phyloP scores from a whole-genome alignment of 768 basidiomycete species.

The Macrolepiota dolichaula region DNA sequence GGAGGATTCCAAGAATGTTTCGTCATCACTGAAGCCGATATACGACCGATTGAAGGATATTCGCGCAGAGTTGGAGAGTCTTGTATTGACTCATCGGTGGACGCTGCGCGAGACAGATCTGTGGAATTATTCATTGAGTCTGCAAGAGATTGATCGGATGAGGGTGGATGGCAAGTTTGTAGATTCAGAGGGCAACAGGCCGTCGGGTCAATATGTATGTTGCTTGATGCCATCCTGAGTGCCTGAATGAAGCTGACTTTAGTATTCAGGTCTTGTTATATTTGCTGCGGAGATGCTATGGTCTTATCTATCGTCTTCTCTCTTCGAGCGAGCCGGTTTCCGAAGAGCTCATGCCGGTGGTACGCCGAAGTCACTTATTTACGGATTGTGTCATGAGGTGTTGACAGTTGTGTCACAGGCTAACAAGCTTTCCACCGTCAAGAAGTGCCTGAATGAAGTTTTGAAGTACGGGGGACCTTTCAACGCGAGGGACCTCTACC shows the following conservation, averaged over 20 bases:
- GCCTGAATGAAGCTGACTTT: neutral
- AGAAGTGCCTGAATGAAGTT: constrained; percentile 96
- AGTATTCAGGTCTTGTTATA: constrained; percentile 81
- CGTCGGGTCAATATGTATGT: constrained; percentile 92
- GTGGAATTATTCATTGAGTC: constrained; percentile 88
- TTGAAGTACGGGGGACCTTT: constrained; percentile 94
- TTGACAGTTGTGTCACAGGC: constrained; percentile 47
- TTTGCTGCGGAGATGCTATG: constrained; percentile 91
- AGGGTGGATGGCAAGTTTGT: constrained; percentile 96
- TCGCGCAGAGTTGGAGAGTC: constrained; percentile 82
- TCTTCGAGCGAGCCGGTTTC: constrained; percentile 97
- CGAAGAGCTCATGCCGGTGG: constrained; percentile 96
- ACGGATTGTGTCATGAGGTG: neutral
- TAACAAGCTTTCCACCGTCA: constrained; percentile 94
- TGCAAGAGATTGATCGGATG: constrained; percentile 98
- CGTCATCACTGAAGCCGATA: constrained; percentile 83
- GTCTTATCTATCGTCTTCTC: constrained; percentile 88
- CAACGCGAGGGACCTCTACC: constrained; percentile 88
- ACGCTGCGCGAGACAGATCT: constrained; percentile 91
- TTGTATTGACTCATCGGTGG: constrained; percentile 96
- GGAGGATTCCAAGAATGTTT: constrained; percentile 86
- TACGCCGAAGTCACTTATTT: constrained; percentile 25
- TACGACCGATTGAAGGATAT: constrained; percentile 89
- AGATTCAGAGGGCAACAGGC: constrained; percentile 87
- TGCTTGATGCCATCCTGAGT: neutral